Evolutionary conservation across 768 basidiomycete genomes (phyloP).

Genomic region (Lentinula raphanica): DNA sequence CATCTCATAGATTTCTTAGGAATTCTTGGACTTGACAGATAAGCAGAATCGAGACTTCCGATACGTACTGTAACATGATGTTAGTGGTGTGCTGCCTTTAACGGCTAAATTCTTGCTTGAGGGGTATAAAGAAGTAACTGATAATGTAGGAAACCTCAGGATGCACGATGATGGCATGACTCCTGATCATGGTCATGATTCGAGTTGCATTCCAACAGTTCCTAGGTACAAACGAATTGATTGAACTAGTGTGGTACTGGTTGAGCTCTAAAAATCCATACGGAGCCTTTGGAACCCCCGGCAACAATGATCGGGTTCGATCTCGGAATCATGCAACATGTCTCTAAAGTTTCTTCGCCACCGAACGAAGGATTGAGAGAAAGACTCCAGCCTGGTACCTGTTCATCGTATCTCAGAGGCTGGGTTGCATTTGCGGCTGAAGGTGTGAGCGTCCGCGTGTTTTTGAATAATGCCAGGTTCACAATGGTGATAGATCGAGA

Average conservation of each 20-base stretch:
- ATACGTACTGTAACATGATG: not conserved
- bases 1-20: not conserved
- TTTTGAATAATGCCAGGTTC: conserved; percentile 41
- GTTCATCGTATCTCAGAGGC: conserved; percentile 19
- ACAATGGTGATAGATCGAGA: conserved; percentile 36
- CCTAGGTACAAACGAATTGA: too few species aligned
- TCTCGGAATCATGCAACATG: conserved; percentile 37
- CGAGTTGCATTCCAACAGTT: too few species aligned
- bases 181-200: too few species aligned
- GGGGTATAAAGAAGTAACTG: too few species aligned
- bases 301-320: conserved; percentile 34
- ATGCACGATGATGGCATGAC: too few species aligned
- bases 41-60: not conserved
- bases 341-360: conserved; percentile 27
- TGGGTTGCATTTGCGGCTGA: conserved; percentile 17
- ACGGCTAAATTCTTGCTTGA: too few species aligned
- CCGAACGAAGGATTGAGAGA: not conserved
- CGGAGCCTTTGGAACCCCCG: conserved; percentile 29
- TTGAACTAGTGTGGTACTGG: not conserved
- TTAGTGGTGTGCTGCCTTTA: too few species aligned
- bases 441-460: conserved; percentile 20
- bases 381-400: conserved; percentile 15
- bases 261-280: not conserved
- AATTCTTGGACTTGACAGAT: not conserved
- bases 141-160: too few species aligned